These are phyloP conservation scores for Candida gigantensis DNA, from an alignment of 1,139 yeast species.

Conservation along the genomic window DNA sequence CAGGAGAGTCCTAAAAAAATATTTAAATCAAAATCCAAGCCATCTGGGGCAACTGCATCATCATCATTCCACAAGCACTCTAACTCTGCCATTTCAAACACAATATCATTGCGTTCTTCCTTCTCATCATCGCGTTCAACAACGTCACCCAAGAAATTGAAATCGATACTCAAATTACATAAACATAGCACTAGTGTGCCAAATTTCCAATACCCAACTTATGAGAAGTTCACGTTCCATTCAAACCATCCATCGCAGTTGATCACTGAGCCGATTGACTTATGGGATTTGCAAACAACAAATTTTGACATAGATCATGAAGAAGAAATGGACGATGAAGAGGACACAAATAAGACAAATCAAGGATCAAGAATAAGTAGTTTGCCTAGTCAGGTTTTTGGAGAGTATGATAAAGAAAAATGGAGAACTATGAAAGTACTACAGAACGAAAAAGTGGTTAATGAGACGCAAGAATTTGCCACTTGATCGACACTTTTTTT, in stretches of 20 bases:
- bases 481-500: too few species aligned
- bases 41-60: too few species aligned
- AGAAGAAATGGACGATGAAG: slow-evolving; percentile 1
- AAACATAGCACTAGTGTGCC: slow-evolving; percentile 16
- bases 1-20: slow-evolving; percentile 38
- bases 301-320: slow-evolving; percentile 33
- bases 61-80: slow-evolving; percentile 26
- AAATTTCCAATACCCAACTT: slow-evolving; percentile 6
- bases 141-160: slow-evolving; percentile 34
- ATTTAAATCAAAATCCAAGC: slow-evolving; percentile 16
- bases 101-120: slow-evolving; percentile 30
- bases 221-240: slow-evolving; percentile 2
- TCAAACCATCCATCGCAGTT: slow-evolving; percentile 7
- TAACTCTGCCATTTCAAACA: slow-evolving; percentile 31
- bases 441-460: background rate
- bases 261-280: slow-evolving; percentile 23
- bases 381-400: slow-evolving; percentile 60
- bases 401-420: slow-evolving; percentile 65
- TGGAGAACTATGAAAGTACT: slow-evolving; percentile 53
- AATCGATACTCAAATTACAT: slow-evolving; percentile 19
- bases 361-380: slow-evolving; percentile 45
- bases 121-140: slow-evolving; percentile 28
- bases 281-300: slow-evolving; percentile 39
- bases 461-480: too few species aligned
- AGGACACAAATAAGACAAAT: background rate